phyloP scores from a whole-genome alignment of 2,329 filamentous ascomycete species.

The Colletotrichum sp. region DNA sequence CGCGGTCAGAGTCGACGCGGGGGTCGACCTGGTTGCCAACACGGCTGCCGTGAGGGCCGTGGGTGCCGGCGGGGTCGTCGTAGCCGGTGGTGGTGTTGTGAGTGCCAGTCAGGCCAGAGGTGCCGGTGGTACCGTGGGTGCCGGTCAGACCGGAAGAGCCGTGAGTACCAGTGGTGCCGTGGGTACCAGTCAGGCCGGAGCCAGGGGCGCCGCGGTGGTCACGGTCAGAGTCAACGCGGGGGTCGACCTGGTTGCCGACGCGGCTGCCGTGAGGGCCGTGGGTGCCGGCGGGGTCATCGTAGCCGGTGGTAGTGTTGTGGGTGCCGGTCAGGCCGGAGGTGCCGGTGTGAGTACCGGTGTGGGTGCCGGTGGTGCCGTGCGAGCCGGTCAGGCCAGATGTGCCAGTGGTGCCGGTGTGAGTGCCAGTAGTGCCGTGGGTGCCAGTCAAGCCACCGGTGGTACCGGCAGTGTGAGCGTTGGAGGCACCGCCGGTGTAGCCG shows the following conservation, averaged over 20 bases:
- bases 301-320: background rate
- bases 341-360: constrained; percentile 20
- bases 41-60: constrained; percentile 31
- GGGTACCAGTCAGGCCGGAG: constrained; percentile 4
- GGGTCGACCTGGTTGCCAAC: background rate
- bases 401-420: constrained; percentile 14
- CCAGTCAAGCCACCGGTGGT: constrained; percentile 5
- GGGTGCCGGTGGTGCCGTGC: constrained; percentile 34
- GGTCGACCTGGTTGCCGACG: background rate
- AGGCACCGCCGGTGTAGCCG: constrained; percentile 33
- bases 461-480: constrained; percentile 13
- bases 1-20: constrained; percentile 22
- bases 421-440: constrained; percentile 36
- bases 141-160: constrained; percentile 27
- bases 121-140: constrained; percentile 31
- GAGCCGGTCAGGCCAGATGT: constrained; percentile 27
- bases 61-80: background rate
- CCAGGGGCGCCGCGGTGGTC: constrained; percentile 24
- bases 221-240: constrained; percentile 19
- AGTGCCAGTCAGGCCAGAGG: constrained; percentile 18
- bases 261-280: constrained; percentile 31
- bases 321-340: constrained; percentile 19
- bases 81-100: background rate
- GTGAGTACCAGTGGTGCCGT: constrained; percentile 5
- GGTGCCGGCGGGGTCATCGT: background rate